These are phyloP conservation scores for Penicillium tannophilum DNA, from an alignment of 495 filamentous ascomycete genomes.

Conservation along the genomic window DNA sequence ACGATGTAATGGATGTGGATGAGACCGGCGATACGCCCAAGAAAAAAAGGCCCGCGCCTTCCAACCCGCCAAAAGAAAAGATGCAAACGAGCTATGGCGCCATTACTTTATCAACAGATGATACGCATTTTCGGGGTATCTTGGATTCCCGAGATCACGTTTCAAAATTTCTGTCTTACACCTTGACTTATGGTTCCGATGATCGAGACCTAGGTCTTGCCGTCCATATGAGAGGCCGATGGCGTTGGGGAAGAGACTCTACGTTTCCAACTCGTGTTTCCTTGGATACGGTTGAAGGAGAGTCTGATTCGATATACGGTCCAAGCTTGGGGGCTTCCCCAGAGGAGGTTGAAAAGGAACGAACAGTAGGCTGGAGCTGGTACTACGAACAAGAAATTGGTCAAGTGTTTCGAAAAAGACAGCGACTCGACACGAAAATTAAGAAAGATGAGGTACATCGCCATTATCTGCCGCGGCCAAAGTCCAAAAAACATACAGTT, in stretches of 20 bases:
- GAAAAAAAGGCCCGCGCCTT: conserved; percentile 3
- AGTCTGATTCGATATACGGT: conserved; percentile 45
- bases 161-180: conserved; percentile 40
- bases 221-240: conserved; percentile 51
- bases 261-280: conserved; percentile 50
- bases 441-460: conserved; percentile 30
- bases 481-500: conserved; percentile 40
- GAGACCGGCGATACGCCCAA: not conserved
- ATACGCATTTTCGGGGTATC: conserved; percentile 41
- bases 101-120: conserved; percentile 9
- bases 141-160: conserved; percentile 42
- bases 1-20: conserved; percentile 20
- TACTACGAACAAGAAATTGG: conserved; percentile 48
- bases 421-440: conserved; percentile 28
- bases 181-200: conserved; percentile 46
- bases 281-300: conserved; percentile 26
- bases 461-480: conserved; percentile 44
- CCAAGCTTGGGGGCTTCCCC: conserved; percentile 40
- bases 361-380: conserved; percentile 57
- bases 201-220: conserved; percentile 48
- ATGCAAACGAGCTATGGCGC: not conserved
- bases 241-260: conserved; percentile 45
- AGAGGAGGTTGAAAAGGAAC: conserved; percentile 45
- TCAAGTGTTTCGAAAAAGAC: conserved; percentile 40
- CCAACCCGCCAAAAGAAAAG: not conserved